Evolutionary conservation across 2,329 filamentous ascomycete species (phyloP), one percentile per base, ranked within the genome.

Genomic region (Alternaria ventricosa): DNA sequence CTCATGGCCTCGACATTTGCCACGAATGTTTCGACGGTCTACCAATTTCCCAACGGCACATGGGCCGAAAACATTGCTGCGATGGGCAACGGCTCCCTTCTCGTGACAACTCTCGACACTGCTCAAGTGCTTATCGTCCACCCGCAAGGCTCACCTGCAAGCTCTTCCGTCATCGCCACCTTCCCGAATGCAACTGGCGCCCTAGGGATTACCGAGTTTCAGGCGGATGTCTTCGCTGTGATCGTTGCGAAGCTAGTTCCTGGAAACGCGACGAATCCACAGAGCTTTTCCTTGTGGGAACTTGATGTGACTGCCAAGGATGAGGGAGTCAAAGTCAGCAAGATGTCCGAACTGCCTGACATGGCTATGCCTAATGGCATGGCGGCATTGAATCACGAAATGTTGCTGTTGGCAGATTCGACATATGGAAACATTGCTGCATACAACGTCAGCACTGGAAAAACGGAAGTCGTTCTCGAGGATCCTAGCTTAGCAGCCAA

Each of bases 61-160:
- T 77, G 73, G 73, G 60, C 76, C 41, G 81, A 83, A 62, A 82
- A 83, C 56, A 68, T 83, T 23, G 77, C 74, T 9, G 60, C 79
- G 4, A 78, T 75, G 20, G 55, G 71, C n/a, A 81, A 80, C 49
- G 79, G 78, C 13, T 71, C 78, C 25, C 64, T 82, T n/a, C 73
- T 82, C 28, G 73, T 78, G n/a, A 67, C 72, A 13, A 63, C 75
- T 5, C 60, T 81, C 10, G 73, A 75, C 44, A 51, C 55, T 20
- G 72, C 80, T 8, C 73, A 79, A 55, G 64, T 82, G 4, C 74
- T 74, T 63, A 68, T 79, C 27, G 65, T 83, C 36, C 67, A 80
- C 55, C 79, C 79, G 2, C 56, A 53, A 12, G 57, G 23, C 18
- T 67, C 72, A 15, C 63, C 73, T 13, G 20, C 55, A 10, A 71